phyloP scores from a whole-genome alignment of 169 alveolate genomes.

The Cryptosporidium bovis region DNA sequence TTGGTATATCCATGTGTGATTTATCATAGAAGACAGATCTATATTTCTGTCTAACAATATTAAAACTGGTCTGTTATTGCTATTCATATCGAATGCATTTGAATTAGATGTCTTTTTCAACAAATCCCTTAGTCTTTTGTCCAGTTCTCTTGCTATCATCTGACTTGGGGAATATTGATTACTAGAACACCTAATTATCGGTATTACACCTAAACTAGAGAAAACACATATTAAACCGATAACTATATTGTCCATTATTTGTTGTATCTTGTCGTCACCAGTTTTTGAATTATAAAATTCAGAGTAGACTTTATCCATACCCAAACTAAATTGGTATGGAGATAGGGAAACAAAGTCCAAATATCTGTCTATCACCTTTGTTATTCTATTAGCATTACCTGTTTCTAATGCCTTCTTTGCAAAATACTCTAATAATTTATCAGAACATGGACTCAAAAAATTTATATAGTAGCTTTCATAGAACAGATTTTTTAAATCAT shows the following conservation, averaged over 20 bases:
- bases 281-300: conserved; percentile 76
- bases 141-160: conserved; percentile 83
- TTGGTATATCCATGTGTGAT: conserved; percentile 90
- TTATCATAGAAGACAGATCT: conserved; percentile 87
- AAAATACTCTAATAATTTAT: conserved; percentile 79
- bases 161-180: conserved; percentile 81
- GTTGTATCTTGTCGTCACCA: conserved; percentile 75
- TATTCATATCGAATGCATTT: conserved; percentile 77
- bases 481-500: conserved; percentile 67
- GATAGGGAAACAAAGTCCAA: conserved; percentile 85
- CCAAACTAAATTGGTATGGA: conserved; percentile 83
- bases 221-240: conserved; percentile 84
- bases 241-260: conserved; percentile 77
- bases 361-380: conserved; percentile 88
- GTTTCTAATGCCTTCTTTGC: conserved; percentile 85
- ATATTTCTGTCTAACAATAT: conserved; percentile 84
- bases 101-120: conserved; percentile 68
- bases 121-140: conserved; percentile 80
- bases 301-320: conserved; percentile 81
- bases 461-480: conserved; percentile 85
- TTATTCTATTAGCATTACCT: conserved; percentile 80
- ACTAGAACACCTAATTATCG: conserved; percentile 83
- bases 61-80: conserved; percentile 83
- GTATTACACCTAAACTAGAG: conserved; percentile 85
- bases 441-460: conserved; percentile 84